Conservation (phyloP, 345 rosid species). For the Firmiana major region DNA sequence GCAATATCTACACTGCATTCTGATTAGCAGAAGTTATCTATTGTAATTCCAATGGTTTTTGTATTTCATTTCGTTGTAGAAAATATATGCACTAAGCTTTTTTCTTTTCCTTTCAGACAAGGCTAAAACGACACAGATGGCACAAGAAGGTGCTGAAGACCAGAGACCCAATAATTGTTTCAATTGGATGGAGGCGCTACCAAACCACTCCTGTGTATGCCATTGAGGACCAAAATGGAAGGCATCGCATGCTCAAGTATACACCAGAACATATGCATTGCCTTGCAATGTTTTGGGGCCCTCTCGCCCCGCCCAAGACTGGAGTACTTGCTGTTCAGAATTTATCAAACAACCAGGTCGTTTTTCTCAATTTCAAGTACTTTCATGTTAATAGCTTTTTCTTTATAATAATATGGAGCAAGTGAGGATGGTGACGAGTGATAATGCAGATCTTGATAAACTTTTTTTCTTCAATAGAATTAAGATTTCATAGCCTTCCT, state of each 20-base stretch:
- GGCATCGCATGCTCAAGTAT: conserved; percentile 94
- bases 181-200: conserved; percentile 95
- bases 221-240: conserved; percentile 77
- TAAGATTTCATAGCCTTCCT: not conserved
- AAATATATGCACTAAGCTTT: not conserved
- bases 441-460: not conserved
- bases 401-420: not conserved
- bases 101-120: conserved; percentile 44
- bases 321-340: conserved; percentile 86
- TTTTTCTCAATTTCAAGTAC: conserved; percentile 5
- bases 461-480: not conserved
- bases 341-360: conserved; percentile 77
- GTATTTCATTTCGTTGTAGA: not conserved
- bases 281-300: conserved; percentile 97
- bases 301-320: conserved; percentile 89
- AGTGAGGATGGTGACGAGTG: not conserved
- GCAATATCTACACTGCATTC: not conserved
- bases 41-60: not conserved
- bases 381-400: conserved; percentile 8
- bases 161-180: conserved; percentile 83
- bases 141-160: conserved; percentile 84
- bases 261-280: conserved; percentile 97
- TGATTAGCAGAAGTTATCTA: not conserved
- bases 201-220: conserved; percentile 86
- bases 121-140: conserved; percentile 92